Evolutionary conservation across 2,329 filamentous ascomycete species (phyloP).

Genomic region (Microdochium trichocladiopsis): DNA sequence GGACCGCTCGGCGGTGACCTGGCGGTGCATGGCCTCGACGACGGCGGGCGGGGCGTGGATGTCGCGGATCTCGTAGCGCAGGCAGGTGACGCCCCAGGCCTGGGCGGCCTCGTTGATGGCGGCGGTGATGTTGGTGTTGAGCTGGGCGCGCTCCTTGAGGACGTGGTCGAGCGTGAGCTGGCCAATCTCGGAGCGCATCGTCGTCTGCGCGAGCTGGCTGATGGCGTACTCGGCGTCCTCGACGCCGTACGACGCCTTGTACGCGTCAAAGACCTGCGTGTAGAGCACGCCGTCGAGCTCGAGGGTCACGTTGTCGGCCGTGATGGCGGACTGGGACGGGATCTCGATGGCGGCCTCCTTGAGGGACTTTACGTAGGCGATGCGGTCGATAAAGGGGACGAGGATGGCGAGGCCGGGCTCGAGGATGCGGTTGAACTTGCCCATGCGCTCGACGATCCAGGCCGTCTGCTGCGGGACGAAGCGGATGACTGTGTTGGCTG

Average conservation of each 20-base stretch:
- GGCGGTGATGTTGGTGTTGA: conserved; percentile 97
- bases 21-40: conserved; percentile 95
- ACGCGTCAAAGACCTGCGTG: conserved; percentile 93
- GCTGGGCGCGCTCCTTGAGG: conserved; percentile 88
- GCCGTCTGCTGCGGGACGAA: conserved; percentile 99
- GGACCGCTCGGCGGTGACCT: conserved; percentile 93
- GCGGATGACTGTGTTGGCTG: conserved; percentile 88
- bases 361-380: conserved; percentile 95
- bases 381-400: conserved; percentile 86
- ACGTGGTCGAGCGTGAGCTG: conserved; percentile 96
- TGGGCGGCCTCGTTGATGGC: conserved; percentile 97
- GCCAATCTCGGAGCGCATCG: conserved; percentile 97
- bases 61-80: conserved; percentile 96
- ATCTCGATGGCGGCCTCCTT: conserved; percentile 97
- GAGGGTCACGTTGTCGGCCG: conserved; percentile 94
- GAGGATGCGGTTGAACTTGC: conserved; percentile 89
- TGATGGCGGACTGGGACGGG: conserved; percentile 94
- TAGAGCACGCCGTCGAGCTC: conserved; percentile 95
- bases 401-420: conserved; percentile 86
- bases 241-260: conserved; percentile 97
- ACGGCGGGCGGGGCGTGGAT: conserved; percentile 93
- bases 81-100: conserved; percentile 92
- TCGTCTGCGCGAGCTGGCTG: conserved; percentile 94
- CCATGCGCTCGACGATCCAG: conserved; percentile 99
- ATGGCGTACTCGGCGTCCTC: conserved; percentile 99